Evolutionary conservation across 139 green algal genomes (phyloP).

Genomic region (Coelastrella sp.): DNA sequence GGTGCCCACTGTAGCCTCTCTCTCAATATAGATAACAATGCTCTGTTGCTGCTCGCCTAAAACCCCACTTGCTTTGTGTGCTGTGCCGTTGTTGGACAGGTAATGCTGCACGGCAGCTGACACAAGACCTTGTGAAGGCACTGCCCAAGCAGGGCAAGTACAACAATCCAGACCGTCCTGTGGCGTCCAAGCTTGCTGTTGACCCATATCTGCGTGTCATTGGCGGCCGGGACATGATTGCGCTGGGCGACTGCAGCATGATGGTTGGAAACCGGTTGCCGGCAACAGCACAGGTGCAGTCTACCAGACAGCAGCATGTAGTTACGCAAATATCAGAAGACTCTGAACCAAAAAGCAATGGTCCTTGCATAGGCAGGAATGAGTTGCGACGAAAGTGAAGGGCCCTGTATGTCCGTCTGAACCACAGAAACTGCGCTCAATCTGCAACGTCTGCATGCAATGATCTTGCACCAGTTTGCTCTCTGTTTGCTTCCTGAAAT

Average conservation of each 20-base stretch:
- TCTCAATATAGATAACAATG: not conserved
- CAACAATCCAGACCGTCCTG: slow-evolving; percentile 26
- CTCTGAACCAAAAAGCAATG: too few relatives aligned
- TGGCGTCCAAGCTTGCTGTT: slow-evolving; percentile 69
- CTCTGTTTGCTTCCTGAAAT: not conserved
- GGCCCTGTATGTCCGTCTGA: too few relatives aligned
- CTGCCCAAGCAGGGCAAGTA: slow-evolving; percentile 30
- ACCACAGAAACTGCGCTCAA: too few relatives aligned
- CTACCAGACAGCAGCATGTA: not conserved
- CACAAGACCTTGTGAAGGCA: slow-evolving; percentile 29
- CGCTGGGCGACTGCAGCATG: slow-evolving; percentile 70
- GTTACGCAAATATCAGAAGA: too few relatives aligned
- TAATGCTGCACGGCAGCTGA: slow-evolving; percentile 50
- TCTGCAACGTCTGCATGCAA: too few relatives aligned
- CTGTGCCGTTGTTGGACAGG: too few relatives aligned
- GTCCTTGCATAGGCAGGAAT: too few relatives aligned
- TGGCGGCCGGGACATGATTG: slow-evolving; percentile 69
- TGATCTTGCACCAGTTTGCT: not conserved
- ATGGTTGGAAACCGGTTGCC: slow-evolving; percentile 65
- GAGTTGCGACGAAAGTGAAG: too few relatives aligned
- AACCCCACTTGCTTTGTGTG: too few relatives aligned
- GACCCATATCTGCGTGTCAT: slow-evolving; percentile 79
- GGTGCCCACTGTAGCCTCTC: too few relatives aligned
- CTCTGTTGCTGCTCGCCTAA: too few relatives aligned
- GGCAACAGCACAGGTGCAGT: slow-evolving; percentile 71